phyloP scores from a whole-genome alignment of 2,329 filamentous ascomycete species.

The Periconia sp. region DNA sequence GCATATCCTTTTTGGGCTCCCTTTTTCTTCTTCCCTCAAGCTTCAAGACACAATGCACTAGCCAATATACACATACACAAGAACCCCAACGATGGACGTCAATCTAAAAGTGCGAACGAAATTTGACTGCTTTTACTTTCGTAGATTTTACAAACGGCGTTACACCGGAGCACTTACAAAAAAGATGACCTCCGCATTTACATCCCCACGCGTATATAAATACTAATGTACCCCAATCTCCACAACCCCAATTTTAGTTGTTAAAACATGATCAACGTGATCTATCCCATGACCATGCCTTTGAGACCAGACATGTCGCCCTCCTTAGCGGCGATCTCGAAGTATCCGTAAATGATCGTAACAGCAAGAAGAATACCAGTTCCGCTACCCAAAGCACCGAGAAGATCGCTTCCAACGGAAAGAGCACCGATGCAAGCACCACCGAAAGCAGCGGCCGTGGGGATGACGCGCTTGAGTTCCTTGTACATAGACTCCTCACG shows the following conservation, averaged over 20 bases:
- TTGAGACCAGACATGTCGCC: conserved; percentile 84
- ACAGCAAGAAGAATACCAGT: conserved; percentile 98
- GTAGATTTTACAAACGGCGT: conserved; percentile 6
- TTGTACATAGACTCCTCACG: conserved; percentile 99
- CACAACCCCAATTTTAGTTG: neutral
- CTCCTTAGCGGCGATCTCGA: conserved; percentile 98
- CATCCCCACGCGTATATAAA: conserved; percentile 3
- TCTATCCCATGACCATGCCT: conserved; percentile 62
- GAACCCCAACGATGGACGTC: too few species aligned
- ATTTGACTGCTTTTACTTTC: conserved; percentile 4
- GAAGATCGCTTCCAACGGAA: conserved; percentile 90
- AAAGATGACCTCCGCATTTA: neutral
- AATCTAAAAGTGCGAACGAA: too few species aligned
- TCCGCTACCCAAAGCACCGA: conserved; percentile 93
- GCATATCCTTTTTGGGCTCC: too few species aligned
- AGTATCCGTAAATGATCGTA: conserved; percentile 99
- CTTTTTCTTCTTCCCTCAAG: too few species aligned
- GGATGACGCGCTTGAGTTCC: conserved; percentile 98
- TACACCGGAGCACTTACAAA: neutral
- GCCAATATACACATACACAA: too few species aligned
- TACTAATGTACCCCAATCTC: neutral
- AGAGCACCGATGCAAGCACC: conserved; percentile 98
- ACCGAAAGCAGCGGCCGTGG: conserved; percentile 95
- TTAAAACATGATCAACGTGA: neutral
- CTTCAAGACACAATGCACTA: too few species aligned